Evolutionary conservation across 306 rosid genomes (phyloP).

Genomic region (Potentilla sterilis): DNA sequence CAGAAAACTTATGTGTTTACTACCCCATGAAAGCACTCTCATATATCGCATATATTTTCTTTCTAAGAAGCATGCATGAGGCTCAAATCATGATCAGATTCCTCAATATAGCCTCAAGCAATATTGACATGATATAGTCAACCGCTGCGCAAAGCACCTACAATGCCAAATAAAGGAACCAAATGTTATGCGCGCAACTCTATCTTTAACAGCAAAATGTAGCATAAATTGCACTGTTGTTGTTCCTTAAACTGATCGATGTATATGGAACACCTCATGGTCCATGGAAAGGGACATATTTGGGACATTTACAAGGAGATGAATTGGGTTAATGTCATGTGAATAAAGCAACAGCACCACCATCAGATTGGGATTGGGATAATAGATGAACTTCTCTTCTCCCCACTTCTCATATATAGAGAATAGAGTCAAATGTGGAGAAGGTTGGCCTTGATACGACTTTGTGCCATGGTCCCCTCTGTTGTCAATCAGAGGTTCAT

Average conservation of each 20-base stretch:
- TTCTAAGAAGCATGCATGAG: background rate
- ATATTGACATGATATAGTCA: background rate
- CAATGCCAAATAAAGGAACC: background rate
- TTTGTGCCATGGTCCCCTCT: conserved; percentile 34
- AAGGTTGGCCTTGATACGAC: conserved; percentile 14
- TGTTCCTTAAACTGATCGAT: background rate
- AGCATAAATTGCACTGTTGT: background rate
- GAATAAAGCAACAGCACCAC: conserved; percentile 27
- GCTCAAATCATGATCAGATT: background rate
- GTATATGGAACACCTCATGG: no score
- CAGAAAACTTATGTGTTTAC: background rate
- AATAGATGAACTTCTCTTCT: background rate
- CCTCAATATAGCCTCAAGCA: background rate
- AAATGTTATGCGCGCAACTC: background rate
- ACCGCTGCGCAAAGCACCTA: background rate
- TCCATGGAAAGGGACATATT: background rate
- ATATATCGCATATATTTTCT: background rate
- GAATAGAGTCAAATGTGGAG: conserved; percentile 14
- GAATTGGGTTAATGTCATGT: conserved; percentile 18
- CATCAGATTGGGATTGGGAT: background rate
- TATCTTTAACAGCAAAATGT: background rate
- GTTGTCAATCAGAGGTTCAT: conserved; percentile 1
- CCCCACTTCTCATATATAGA: conserved; percentile 16
- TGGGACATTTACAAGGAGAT: conserved; percentile 2
- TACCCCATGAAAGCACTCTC: background rate